phyloP scores from a whole-genome alignment of 768 basidiomycete genomes.

The Leccinum uliginosum region DNA sequence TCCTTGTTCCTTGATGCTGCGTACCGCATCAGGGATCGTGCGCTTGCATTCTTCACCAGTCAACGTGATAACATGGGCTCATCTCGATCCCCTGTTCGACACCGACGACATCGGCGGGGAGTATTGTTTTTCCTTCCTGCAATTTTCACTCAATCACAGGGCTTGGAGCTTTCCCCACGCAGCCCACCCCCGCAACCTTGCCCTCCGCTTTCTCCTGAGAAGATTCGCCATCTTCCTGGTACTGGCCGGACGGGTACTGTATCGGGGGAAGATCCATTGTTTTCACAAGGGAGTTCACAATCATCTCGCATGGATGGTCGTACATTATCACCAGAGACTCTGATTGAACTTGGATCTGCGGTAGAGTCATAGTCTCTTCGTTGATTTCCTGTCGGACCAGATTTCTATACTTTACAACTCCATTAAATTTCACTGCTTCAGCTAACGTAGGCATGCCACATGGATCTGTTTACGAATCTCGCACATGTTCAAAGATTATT shows the following conservation, averaged over 20 bases:
- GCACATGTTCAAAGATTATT: constrained; percentile 9
- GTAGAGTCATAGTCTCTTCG: constrained; percentile 18
- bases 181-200: constrained; percentile 30
- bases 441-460: constrained; percentile 17
- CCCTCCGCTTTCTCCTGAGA: constrained; percentile 39
- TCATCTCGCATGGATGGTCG: constrained; percentile 27
- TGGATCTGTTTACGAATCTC: constrained; percentile 12
- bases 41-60: constrained; percentile 41
- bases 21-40: constrained; percentile 53
- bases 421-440: constrained; percentile 31
- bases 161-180: constrained; percentile 27
- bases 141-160: constrained; percentile 54
- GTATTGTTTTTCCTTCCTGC: constrained; percentile 81
- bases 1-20: constrained; percentile 49
- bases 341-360: constrained; percentile 26
- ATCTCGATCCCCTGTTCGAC: constrained; percentile 46
- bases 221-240: constrained; percentile 37
- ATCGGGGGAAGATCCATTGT: constrained; percentile 17
- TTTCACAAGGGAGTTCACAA: constrained; percentile 30
- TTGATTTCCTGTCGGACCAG: constrained; percentile 9
- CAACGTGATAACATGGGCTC: constrained; percentile 33
- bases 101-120: constrained; percentile 48
- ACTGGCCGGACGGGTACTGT: constrained; percentile 29
- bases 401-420: constrained; percentile 21
- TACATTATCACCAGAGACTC: constrained; percentile 24